Conservation (phyloP, 441 rosid genomes). For the Dalechampia spathulata region DNA sequence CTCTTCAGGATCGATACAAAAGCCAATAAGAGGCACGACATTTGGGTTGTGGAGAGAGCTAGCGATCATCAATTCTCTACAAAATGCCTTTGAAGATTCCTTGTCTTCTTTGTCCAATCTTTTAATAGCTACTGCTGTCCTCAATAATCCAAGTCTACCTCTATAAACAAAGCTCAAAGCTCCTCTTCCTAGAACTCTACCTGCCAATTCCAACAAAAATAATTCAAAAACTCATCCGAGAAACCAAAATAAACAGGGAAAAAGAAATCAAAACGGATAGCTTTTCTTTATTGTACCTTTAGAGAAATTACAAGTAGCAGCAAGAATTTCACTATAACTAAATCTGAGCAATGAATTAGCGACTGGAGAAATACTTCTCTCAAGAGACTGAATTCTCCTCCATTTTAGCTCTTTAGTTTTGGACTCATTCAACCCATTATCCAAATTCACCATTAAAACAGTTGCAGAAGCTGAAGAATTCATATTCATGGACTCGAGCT, state of each 20-base stretch:
- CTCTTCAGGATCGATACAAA: constrained; percentile 84
- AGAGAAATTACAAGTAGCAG: constrained; percentile 82
- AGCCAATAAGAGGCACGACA: constrained; percentile 88
- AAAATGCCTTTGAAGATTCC: constrained; percentile 87
- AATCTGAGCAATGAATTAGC: constrained; percentile 65
- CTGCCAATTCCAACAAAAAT: constrained; percentile 31
- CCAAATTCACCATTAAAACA: constrained; percentile 92
- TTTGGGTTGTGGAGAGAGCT: constrained; percentile 72
- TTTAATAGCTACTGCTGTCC: constrained; percentile 75
- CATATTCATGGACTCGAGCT: constrained; percentile 77
- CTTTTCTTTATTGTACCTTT: constrained; percentile 48
- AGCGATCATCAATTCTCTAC: constrained; percentile 96
- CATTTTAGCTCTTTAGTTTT: constrained; percentile 58
- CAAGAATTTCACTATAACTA: constrained; percentile 59
- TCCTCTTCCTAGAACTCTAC: constrained; percentile 96
- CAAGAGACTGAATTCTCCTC: constrained; percentile 77
- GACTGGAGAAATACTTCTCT: constrained; percentile 81
- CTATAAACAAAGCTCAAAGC: constrained; percentile 95
- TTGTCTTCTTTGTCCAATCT: constrained; percentile 84
- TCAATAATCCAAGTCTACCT: constrained; percentile 77
- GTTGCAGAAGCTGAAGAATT: constrained; percentile 60
- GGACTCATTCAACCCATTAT: constrained; percentile 55
- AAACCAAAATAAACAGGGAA: not conserved
- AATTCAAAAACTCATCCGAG: constrained; percentile 11
- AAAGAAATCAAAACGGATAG: not conserved